These are phyloP conservation scores for Chytridium lagenaria DNA, from an alignment of 371 early-diverging fungal species.

Conservation along the genomic window DNA sequence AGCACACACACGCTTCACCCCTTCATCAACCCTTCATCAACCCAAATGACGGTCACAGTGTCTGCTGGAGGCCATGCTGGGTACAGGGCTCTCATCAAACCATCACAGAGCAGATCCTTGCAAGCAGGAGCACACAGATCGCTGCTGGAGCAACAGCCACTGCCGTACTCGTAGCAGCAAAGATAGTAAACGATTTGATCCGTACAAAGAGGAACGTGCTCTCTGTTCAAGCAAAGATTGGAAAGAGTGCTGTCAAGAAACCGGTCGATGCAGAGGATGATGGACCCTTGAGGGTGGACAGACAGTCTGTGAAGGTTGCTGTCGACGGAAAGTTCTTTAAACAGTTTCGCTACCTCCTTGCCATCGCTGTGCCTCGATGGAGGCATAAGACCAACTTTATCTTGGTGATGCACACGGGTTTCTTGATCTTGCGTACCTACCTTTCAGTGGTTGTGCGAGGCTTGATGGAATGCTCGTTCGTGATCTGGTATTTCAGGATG, in stretches of 20 bases:
- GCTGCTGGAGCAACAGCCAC: conserved; percentile 2
- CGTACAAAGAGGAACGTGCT: background rate
- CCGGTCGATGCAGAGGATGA: conserved; percentile 13
- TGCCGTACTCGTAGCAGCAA: background rate
- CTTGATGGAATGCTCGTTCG: conserved; percentile 64
- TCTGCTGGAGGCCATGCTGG: background rate
- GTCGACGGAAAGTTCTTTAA: conserved; percentile 50
- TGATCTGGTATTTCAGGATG: conserved; percentile 70
- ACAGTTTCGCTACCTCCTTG: conserved; percentile 51
- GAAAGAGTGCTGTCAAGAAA: background rate
- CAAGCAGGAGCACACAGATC: background rate
- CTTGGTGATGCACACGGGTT: conserved; percentile 80
- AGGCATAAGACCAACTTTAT: conserved; percentile 76
- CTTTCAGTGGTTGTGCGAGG: conserved; percentile 78
- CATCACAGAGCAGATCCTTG: background rate
- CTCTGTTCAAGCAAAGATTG: background rate
- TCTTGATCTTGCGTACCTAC: conserved; percentile 89
- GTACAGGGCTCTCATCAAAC: background rate
- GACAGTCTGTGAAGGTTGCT: conserved; percentile 43
- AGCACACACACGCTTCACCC: no score
- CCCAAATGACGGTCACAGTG: background rate
- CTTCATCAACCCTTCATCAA: no score
- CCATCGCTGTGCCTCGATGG: conserved; percentile 51
- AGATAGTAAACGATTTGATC: background rate
- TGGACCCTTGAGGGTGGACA: conserved; percentile 39